phyloP scores from a whole-genome alignment of 495 filamentous ascomycete species.

The Hypoxylon intermedium region DNA sequence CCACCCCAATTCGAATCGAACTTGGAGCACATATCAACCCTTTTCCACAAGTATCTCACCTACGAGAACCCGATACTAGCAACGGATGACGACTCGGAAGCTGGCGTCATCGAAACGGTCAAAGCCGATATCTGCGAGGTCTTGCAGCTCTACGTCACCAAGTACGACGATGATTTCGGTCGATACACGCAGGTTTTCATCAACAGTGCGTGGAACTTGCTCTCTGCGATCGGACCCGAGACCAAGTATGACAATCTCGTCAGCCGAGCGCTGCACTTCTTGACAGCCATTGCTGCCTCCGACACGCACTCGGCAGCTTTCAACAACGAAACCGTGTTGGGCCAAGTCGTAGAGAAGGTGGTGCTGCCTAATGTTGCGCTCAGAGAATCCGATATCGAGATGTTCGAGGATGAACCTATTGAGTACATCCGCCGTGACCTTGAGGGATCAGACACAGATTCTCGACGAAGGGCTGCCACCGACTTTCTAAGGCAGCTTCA shows the following conservation, averaged over 20 bases:
- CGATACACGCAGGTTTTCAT: slow-evolving; percentile 80
- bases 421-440: slow-evolving; percentile 96
- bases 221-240: slow-evolving; percentile 83
- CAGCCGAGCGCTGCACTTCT: slow-evolving; percentile 89
- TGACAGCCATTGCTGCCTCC: slow-evolving; percentile 85
- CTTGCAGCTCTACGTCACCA: slow-evolving; percentile 84
- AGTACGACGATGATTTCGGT: slow-evolving; percentile 92
- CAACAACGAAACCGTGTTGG: slow-evolving; percentile 75
- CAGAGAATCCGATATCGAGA: slow-evolving; percentile 89
- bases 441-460: slow-evolving; percentile 95
- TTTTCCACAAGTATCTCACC: slow-evolving; percentile 91
- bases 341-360: slow-evolving; percentile 91
- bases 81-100: slow-evolving; percentile 85
- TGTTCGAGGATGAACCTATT: slow-evolving; percentile 98
- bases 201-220: slow-evolving; percentile 84
- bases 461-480: slow-evolving; percentile 86
- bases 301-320: slow-evolving; percentile 80
- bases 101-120: slow-evolving; percentile 80
- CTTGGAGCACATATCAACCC: slow-evolving; percentile 70
- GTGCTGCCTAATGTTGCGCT: slow-evolving; percentile 90
- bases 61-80: slow-evolving; percentile 84
- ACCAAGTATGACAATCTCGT: slow-evolving; percentile 96
- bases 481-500: slow-evolving; percentile 90
- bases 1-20: slow-evolving; percentile 92
- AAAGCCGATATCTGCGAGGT: slow-evolving; percentile 93